Conservation (phyloP, 257 asterid species). For the Linaria vulgaris region DNA sequence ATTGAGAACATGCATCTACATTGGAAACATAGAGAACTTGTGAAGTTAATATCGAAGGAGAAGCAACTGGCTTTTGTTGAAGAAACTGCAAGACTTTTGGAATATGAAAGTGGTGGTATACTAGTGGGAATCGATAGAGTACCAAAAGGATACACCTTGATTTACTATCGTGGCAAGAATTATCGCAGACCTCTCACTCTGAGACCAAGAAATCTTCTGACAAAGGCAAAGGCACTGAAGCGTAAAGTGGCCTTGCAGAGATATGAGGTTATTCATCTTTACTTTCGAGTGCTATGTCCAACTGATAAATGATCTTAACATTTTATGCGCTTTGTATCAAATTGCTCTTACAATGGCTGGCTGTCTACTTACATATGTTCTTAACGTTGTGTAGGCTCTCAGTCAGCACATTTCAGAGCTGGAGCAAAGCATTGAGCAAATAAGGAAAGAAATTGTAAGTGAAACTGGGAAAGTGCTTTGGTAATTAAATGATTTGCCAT, state of each 20-base stretch:
- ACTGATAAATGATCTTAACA: conserved; percentile 6
- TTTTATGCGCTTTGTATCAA: background rate
- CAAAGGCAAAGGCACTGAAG: conserved; percentile 96
- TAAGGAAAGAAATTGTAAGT: conserved; percentile 71
- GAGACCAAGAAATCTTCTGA: conserved; percentile 96
- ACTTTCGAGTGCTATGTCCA: conserved; percentile 22
- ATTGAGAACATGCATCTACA: conserved; percentile 99
- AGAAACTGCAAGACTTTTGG: conserved; percentile 93
- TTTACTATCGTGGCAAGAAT: conserved; percentile 95
- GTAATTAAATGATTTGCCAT: background rate
- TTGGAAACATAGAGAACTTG: conserved; percentile 98
- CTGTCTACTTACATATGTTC: conserved; percentile 26
- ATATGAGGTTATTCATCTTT: conserved; percentile 65
- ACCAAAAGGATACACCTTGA: conserved; percentile 81
- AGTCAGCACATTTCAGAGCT: conserved; percentile 91
- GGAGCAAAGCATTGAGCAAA: conserved; percentile 76
- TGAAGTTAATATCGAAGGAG: conserved; percentile 89
- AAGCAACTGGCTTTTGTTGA: conserved; percentile 77
- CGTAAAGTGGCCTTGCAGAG: conserved; percentile 96
- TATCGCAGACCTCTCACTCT: conserved; percentile 75
- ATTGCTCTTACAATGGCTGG: background rate
- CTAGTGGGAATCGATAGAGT: conserved; percentile 82
- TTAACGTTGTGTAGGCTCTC: conserved; percentile 63
- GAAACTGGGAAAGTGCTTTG: conserved; percentile 26
- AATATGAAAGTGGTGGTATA: conserved; percentile 95